phyloP scores from a whole-genome alignment of 371 early-diverging fungal genomes.

The Rhizopus arrhizus region DNA sequence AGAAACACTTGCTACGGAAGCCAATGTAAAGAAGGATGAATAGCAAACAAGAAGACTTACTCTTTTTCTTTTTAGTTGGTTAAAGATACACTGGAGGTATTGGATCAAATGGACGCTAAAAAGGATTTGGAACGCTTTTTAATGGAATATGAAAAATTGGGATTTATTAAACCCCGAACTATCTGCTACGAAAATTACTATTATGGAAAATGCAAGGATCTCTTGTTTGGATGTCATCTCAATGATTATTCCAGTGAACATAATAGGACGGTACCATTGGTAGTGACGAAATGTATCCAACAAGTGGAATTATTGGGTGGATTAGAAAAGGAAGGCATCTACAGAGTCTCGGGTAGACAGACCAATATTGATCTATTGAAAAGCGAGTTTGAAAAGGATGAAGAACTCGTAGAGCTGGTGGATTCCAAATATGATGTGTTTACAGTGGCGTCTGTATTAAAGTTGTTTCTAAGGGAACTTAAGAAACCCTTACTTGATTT shows the following conservation, averaged over 20 bases:
- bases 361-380: slow-evolving; percentile 53
- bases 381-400: slow-evolving; percentile 57
- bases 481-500: slow-evolving; percentile 65
- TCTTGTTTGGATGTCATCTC: slow-evolving; percentile 58
- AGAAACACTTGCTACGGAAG: slow-evolving; percentile 28
- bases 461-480: slow-evolving; percentile 65
- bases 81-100: slow-evolving; percentile 21
- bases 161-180: slow-evolving; percentile 43
- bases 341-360: slow-evolving; percentile 61
- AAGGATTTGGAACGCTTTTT: slow-evolving; percentile 37
- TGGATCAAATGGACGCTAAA: slow-evolving; percentile 35
- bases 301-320: slow-evolving; percentile 57
- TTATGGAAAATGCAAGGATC: slow-evolving; percentile 45
- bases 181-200: slow-evolving; percentile 57
- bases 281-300: slow-evolving; percentile 52
- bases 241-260: slow-evolving; percentile 40
- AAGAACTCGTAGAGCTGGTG: slow-evolving; percentile 48
- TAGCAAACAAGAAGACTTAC: not conserved
- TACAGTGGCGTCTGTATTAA: slow-evolving; percentile 64
- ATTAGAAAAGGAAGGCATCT: slow-evolving; percentile 62
- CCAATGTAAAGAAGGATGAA: slow-evolving; percentile 23
- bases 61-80: slow-evolving; percentile 17
- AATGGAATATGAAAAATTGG: slow-evolving; percentile 44
- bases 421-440: slow-evolving; percentile 55
- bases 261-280: slow-evolving; percentile 46